Conservation (phyloP, 1,139 yeast species). For the Hemisphaericaspora lyxosophila region DNA sequence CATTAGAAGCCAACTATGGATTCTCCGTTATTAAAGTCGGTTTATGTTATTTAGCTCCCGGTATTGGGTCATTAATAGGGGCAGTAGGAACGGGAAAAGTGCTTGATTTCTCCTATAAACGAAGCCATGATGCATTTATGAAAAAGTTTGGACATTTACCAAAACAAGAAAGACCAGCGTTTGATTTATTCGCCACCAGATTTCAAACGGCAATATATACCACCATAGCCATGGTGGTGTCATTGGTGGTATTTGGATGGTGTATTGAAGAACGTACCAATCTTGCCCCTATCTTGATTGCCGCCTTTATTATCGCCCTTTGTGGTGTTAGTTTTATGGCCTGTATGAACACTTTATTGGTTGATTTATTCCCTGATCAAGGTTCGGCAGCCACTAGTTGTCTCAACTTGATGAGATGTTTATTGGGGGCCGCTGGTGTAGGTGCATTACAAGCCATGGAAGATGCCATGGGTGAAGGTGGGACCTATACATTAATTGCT, state of each 20-base stretch:
- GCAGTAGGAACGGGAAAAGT: slow-evolving; percentile 48
- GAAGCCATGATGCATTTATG: slow-evolving; percentile 26
- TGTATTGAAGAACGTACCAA: slow-evolving; percentile 49
- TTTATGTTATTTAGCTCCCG: slow-evolving; percentile 59
- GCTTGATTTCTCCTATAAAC: slow-evolving; percentile 36
- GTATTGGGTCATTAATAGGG: slow-evolving; percentile 57
- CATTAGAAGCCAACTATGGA: slow-evolving; percentile 47
- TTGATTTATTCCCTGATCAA: slow-evolving; percentile 31
- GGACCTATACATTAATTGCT: slow-evolving; percentile 23
- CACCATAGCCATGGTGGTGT: slow-evolving; percentile 31
- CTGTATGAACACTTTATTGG: slow-evolving; percentile 27
- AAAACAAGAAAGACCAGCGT: slow-evolving; percentile 13
- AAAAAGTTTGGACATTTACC: slow-evolving; percentile 45
- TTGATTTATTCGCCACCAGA: slow-evolving; percentile 29
- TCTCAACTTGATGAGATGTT: slow-evolving; percentile 26
- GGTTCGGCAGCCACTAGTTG: slow-evolving; percentile 34
- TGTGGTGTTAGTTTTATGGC: slow-evolving; percentile 23
- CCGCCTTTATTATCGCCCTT: slow-evolving; percentile 51
- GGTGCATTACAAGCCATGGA: slow-evolving; percentile 23
- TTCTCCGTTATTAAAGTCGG: slow-evolving; percentile 59
- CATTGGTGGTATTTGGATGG: slow-evolving; percentile 69
- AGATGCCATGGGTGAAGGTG: slow-evolving; percentile 22
- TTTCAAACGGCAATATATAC: slow-evolving; percentile 26
- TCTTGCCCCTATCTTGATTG: slow-evolving; percentile 56
- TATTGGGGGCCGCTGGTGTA: slow-evolving; percentile 23